Percentiles rank a stretch among this genome's conserved stretches.
phyloP scores from a whole-genome alignment of 192 early-diverging fungal species.

The Neocallimastix lanati region DNA sequence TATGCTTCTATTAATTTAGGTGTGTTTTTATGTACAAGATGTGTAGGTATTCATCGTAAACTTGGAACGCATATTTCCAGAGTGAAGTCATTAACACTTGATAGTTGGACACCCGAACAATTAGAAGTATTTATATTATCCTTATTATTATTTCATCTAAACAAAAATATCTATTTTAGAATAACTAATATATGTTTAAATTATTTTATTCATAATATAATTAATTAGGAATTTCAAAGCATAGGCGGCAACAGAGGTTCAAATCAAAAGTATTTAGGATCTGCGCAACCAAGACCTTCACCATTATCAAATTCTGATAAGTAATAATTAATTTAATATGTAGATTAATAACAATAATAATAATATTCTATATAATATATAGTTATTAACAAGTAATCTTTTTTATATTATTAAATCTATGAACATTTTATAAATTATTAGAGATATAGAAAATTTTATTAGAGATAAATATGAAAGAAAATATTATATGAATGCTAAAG shows the following conservation, averaged over 20 bases:
- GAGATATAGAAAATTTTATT: slow-evolving; percentile 73
- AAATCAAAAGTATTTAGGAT: background rate
- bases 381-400: too few relatives aligned
- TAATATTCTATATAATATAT: too few relatives aligned
- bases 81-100: slow-evolving; percentile 76
- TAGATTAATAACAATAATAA: too few relatives aligned
- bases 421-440: slow-evolving; percentile 5
- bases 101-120: slow-evolving; percentile 73
- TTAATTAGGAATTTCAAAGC: background rate
- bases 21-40: slow-evolving; percentile 85
- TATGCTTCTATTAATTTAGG: slow-evolving; percentile 84
- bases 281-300: slow-evolving; percentile 51
- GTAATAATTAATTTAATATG: too few relatives aligned
- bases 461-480: slow-evolving; percentile 80
- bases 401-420: too few relatives aligned
- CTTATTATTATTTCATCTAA: too few relatives aligned
- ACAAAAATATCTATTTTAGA: too few relatives aligned
- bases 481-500: slow-evolving; percentile 30
- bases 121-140: slow-evolving; percentile 45
- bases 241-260: background rate
- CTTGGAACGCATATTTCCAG: slow-evolving; percentile 54
- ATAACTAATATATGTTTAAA: too few relatives aligned
- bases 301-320: slow-evolving; percentile 40
- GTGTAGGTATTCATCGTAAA: slow-evolving; percentile 59
- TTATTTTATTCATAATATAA: too few relatives aligned